Conservation (phyloP, 257 asterid genomes). For the Solanum sitiens region DNA sequence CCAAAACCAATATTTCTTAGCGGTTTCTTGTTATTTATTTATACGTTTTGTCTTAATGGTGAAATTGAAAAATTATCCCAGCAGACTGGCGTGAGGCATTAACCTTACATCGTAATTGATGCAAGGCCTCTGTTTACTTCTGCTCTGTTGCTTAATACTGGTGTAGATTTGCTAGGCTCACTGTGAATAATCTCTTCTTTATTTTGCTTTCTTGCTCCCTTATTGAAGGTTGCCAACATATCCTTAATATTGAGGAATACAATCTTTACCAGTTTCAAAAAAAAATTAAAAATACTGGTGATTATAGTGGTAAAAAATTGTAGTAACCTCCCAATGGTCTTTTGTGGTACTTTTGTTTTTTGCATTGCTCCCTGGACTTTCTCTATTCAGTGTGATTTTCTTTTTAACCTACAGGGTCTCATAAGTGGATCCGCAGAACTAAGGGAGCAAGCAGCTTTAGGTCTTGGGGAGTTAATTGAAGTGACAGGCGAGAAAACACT, state of each 20-base stretch:
- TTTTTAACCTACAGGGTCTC: slow-evolving; percentile 58
- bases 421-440: slow-evolving; percentile 94
- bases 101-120: neutral
- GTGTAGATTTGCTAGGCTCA: neutral
- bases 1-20: neutral
- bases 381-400: neutral
- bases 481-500: slow-evolving; percentile 84
- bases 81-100: neutral
- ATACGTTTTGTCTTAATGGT: neutral
- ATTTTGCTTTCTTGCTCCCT: neutral
- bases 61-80: neutral
- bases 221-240: neutral
- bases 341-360: neutral
- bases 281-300: neutral
- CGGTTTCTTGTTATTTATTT: neutral
- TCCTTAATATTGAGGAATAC: neutral
- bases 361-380: neutral
- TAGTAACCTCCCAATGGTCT: neutral
- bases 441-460: slow-evolving; percentile 96
- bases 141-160: neutral
- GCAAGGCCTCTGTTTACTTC: neutral
- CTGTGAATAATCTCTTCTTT: neutral
- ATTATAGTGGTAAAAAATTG: neutral
- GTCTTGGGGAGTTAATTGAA: slow-evolving; percentile 92
- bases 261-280: neutral